phyloP scores from a whole-genome alignment of 2,329 filamentous ascomycete genomes.

The Fusarium bulbicola region DNA sequence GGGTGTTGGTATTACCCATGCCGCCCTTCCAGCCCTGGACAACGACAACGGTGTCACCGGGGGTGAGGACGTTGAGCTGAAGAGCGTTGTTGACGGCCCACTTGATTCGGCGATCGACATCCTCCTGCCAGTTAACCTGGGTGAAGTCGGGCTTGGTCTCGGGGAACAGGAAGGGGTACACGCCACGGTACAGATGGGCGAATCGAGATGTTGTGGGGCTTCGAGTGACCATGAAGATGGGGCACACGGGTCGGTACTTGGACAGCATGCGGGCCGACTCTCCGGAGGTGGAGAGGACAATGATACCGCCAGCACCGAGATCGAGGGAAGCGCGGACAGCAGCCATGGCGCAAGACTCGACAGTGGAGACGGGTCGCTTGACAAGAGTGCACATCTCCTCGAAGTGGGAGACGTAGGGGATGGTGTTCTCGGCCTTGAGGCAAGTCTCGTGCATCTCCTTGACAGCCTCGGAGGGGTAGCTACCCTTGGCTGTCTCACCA shows the following conservation, averaged over 20 bases:
- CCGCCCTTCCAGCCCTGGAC: conserved; percentile 93
- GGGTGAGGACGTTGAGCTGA: conserved; percentile 77
- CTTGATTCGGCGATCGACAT: conserved; percentile 96
- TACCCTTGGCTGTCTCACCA: conserved; percentile 98
- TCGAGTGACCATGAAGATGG: conserved; percentile 98
- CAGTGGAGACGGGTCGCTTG: conserved; percentile 83
- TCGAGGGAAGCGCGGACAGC: conserved; percentile 95
- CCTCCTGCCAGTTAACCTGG: conserved; percentile 96
- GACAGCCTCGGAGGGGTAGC: conserved; percentile 91
- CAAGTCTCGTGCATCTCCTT: conserved; percentile 99
- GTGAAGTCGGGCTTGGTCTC: conserved; percentile 95
- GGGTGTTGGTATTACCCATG: conserved; percentile 90
- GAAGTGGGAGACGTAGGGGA: conserved; percentile 95
- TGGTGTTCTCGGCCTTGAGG: conserved; percentile 94
- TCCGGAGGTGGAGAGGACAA: conserved; percentile 95
- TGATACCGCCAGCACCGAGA: conserved; percentile 94
- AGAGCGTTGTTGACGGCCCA: conserved; percentile 93
- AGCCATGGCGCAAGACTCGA: conserved; percentile 96
- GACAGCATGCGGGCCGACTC: conserved; percentile 93
- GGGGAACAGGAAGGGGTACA: conserved; percentile 96
- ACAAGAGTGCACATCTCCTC: conserved; percentile 90
- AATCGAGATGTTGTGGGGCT: conserved; percentile 86
- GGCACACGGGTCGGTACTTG: conserved; percentile 98
- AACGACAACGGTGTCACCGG: conserved; percentile 80
- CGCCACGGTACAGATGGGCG: conserved; percentile 94